Percentiles rank a stretch among this genome's conserved stretches.
Evolutionary conservation across 306 rosid genomes (phyloP).

Genomic region (Dicorynia guianensis): DNA sequence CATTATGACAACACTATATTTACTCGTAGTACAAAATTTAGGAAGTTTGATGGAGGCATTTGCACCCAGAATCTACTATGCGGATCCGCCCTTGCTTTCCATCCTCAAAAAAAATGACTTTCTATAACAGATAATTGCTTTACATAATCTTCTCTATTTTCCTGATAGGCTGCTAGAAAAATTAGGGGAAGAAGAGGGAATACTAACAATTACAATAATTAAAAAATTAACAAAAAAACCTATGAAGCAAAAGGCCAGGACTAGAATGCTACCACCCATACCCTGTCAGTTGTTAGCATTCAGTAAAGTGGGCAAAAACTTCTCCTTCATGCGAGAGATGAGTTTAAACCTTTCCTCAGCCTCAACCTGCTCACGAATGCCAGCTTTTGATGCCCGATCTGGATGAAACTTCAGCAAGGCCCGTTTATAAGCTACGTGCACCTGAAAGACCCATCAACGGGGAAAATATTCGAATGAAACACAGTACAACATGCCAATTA

Average conservation of each 20-base stretch:
- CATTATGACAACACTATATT: no score
- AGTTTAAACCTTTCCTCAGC: constrained; percentile 87
- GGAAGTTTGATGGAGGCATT: no score
- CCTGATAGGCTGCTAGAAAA: neutral
- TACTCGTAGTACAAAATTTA: no score
- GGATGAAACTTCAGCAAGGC: constrained; percentile 90
- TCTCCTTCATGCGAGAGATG: constrained; percentile 74
- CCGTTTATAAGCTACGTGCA: constrained; percentile 78
- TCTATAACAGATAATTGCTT: constrained; percentile 8
- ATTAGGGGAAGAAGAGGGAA: neutral
- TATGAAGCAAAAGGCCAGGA: constrained; percentile 11
- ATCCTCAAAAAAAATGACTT: constrained; percentile 14
- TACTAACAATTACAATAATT: constrained; percentile 6
- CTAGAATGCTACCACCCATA: neutral
- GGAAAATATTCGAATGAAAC: constrained; percentile 11
- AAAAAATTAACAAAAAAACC: neutral
- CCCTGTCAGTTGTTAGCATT: constrained; percentile 19
- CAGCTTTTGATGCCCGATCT: constrained; percentile 79
- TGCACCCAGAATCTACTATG: no score
- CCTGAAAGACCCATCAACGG: constrained; percentile 59
- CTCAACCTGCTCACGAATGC: constrained; percentile 80
- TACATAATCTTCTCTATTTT: neutral
- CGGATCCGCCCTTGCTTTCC: neutral
- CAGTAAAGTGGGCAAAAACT: constrained; percentile 43
- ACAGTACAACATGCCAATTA: neutral